Percentiles rank a stretch among this genome's conserved stretches.
Evolutionary conservation across 2,329 filamentous ascomycete species (phyloP).

Genomic region (Chaetomium sp.): DNA sequence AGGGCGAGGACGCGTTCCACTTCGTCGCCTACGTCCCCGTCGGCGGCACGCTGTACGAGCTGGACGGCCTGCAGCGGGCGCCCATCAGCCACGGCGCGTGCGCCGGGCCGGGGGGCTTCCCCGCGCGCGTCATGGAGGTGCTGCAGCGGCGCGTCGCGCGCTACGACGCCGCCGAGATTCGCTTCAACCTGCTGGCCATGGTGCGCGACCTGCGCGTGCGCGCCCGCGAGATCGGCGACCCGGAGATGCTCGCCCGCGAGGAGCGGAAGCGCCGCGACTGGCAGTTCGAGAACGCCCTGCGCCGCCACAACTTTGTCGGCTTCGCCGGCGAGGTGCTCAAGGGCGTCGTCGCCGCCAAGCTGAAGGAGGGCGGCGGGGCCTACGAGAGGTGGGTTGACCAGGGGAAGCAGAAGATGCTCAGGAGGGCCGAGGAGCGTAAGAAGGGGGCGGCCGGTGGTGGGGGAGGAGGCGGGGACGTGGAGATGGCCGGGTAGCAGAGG

Average conservation of each 20-base stretch:
- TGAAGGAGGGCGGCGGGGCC: slow-evolving; percentile 63
- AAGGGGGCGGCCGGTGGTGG: slow-evolving; percentile 34
- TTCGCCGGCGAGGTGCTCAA: slow-evolving; percentile 91
- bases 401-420: slow-evolving; percentile 42
- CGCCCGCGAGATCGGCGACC: slow-evolving; percentile 80
- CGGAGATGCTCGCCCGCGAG: slow-evolving; percentile 75
- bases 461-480: slow-evolving; percentile 37
- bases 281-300: slow-evolving; percentile 92
- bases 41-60: slow-evolving; percentile 81
- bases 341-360: slow-evolving; percentile 75
- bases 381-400: slow-evolving; percentile 76
- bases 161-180: slow-evolving; percentile 85
- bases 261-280: slow-evolving; percentile 82
- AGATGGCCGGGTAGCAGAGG: slow-evolving; percentile 37
- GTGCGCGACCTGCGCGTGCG: slow-evolving; percentile 77
- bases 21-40: slow-evolving; percentile 94
- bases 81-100: slow-evolving; percentile 88
- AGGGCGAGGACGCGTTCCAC: slow-evolving; percentile 91
- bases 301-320: slow-evolving; percentile 93
- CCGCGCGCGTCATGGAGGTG: slow-evolving; percentile 80
- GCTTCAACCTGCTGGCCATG: slow-evolving; percentile 95
- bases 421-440: slow-evolving; percentile 40
- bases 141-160: slow-evolving; percentile 79
- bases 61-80: slow-evolving; percentile 90
- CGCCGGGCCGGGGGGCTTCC: slow-evolving; percentile 65